These are phyloP conservation scores for Halophytophthora polymorphica DNA, from an alignment of 352 stramenopile species.

Conservation along the genomic window DNA sequence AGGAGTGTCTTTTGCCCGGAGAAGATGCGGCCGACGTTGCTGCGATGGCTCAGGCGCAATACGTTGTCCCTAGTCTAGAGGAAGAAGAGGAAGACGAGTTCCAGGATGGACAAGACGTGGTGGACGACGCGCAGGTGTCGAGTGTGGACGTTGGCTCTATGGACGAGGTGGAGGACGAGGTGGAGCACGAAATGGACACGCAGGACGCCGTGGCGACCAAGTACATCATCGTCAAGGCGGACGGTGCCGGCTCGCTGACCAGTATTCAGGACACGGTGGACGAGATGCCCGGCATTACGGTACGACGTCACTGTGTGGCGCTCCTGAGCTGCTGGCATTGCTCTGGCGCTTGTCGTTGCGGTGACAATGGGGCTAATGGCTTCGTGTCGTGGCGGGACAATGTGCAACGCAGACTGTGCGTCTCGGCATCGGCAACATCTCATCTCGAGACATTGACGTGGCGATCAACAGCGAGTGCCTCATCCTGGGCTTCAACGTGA, in stretches of 20 bases:
- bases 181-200: constrained; percentile 31
- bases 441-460: constrained; percentile 74
- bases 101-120: constrained; percentile 9
- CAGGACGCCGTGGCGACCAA: constrained; percentile 46
- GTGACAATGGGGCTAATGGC: constrained; percentile 1
- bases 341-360: neutral
- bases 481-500: constrained; percentile 85
- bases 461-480: constrained; percentile 76
- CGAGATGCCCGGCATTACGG: constrained; percentile 56
- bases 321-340: neutral
- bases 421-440: constrained; percentile 78
- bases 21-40: constrained; percentile 12
- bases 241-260: constrained; percentile 70
- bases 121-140: neutral
- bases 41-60: neutral
- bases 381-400: constrained; percentile 2
- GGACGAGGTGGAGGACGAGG: constrained; percentile 1
- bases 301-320: constrained; percentile 15
- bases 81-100: constrained; percentile 13
- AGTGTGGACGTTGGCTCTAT: constrained; percentile 11
- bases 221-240: constrained; percentile 79
- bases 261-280: constrained; percentile 85
- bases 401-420: constrained; percentile 50
- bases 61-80: neutral
- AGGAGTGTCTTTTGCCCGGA: constrained; percentile 45